Conservation (phyloP, 768 basidiomycete genomes). For the Leccinum obscurum region DNA sequence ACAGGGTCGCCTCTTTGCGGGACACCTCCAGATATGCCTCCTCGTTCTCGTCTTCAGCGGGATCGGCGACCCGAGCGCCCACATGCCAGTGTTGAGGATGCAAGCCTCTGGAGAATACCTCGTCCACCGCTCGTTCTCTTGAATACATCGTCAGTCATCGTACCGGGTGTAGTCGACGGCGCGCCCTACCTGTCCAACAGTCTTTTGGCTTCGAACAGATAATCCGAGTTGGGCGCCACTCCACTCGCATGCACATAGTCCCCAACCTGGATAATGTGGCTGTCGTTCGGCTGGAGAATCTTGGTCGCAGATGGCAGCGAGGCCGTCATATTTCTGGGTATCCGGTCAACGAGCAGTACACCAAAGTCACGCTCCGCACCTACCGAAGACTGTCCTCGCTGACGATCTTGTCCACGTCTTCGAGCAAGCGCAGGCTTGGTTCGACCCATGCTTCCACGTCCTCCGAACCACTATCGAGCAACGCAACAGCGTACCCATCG, state of each 20-base stretch:
- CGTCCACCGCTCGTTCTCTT: too few relatives aligned
- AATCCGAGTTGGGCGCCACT: conserved; percentile 53
- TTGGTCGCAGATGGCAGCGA: conserved; percentile 58
- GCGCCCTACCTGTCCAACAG: conserved; percentile 51
- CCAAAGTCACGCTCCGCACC: conserved; percentile 1
- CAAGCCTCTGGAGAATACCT: conserved; percentile 61
- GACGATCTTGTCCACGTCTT: conserved; percentile 25
- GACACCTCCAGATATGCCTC: conserved; percentile 73
- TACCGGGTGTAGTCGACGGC: too few relatives aligned
- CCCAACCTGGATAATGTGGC: conserved; percentile 49
- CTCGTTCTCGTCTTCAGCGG: conserved; percentile 37
- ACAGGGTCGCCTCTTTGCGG: conserved; percentile 76
- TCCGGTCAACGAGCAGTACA: conserved; percentile 1
- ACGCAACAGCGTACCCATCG: conserved; percentile 45
- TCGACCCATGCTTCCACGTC: conserved; percentile 22
- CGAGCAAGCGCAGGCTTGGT: conserved; percentile 33
- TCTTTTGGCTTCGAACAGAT: conserved; percentile 59
- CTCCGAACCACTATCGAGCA: conserved; percentile 36
- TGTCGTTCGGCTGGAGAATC: conserved; percentile 68
- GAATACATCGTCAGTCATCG: too few relatives aligned
- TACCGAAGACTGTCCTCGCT: conserved; percentile 37
- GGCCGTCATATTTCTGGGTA: conserved; percentile 37
- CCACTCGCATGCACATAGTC: conserved; percentile 47
- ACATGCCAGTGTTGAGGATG: conserved; percentile 83
- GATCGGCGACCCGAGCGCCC: conserved; percentile 42